A percentile compares a stretch with the other conserved stretches of the same genome.
Evolutionary conservation across 345 rosid genomes (phyloP).

Genomic region (Citropsis articulata): DNA sequence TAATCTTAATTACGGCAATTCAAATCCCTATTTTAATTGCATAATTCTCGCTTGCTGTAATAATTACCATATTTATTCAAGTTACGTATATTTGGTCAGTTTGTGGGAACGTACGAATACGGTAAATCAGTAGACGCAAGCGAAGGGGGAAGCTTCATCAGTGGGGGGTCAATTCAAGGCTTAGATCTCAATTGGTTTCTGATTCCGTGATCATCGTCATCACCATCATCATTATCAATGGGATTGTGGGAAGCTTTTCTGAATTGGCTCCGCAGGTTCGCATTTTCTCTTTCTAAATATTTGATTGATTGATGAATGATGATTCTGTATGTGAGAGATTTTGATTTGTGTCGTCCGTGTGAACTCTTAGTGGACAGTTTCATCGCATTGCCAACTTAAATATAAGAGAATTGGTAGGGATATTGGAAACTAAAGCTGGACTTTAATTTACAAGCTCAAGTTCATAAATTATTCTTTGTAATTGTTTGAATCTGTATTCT

Average conservation of each 20-base stretch:
- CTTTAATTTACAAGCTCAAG: background rate
- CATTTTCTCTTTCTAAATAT: background rate
- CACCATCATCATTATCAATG: constrained; percentile 29
- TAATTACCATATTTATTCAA: background rate
- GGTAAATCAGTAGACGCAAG: constrained; percentile 6
- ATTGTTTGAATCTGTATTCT: background rate
- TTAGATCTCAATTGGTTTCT: constrained; percentile 23
- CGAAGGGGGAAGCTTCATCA: constrained; percentile 7
- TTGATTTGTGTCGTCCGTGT: background rate
- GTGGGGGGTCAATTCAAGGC: background rate
- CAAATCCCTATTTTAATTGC: background rate
- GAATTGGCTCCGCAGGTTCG: constrained; percentile 77
- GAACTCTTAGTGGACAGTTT: background rate
- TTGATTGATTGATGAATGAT: background rate
- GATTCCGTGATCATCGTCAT: constrained; percentile 16
- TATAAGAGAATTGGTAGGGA: background rate
- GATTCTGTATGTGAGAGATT: background rate
- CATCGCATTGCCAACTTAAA: background rate
- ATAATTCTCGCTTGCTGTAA: background rate
- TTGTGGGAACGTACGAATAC: background rate
- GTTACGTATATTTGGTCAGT: background rate
- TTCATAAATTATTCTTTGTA: background rate
- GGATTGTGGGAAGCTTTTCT: constrained; percentile 73
- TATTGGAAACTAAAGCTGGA: background rate
- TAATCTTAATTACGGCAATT: background rate